phyloP scores from a whole-genome alignment of 2,329 filamentous ascomycete genomes.

The Stemphylium lycopersici region DNA sequence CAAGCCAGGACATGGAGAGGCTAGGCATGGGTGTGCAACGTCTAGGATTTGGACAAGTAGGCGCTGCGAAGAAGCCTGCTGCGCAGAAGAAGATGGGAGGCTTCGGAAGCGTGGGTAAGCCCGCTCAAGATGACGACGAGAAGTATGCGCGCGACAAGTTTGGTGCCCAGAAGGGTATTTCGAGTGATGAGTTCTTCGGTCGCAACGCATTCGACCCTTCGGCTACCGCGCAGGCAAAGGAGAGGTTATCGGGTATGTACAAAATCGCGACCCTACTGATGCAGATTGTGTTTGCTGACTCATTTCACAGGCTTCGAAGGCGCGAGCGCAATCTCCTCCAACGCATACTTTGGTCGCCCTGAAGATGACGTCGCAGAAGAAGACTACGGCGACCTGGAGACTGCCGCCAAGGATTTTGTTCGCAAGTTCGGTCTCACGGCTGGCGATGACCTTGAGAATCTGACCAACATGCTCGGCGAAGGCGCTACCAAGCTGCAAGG shows the following conservation, averaged over 20 bases:
- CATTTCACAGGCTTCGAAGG: constrained; percentile 76
- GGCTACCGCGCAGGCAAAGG: constrained; percentile 83
- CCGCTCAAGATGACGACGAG: constrained; percentile 73
- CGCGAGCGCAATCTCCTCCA: constrained; percentile 89
- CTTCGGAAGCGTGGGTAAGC: constrained; percentile 85
- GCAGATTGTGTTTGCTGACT: constrained; percentile 5
- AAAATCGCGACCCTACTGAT: background rate
- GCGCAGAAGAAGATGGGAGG: constrained; percentile 79
- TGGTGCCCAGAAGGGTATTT: constrained; percentile 91
- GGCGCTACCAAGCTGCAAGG: constrained; percentile 83
- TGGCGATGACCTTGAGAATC: constrained; percentile 92
- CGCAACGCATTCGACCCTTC: constrained; percentile 83
- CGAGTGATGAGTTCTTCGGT: constrained; percentile 97
- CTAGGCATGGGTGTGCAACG: constrained; percentile 86
- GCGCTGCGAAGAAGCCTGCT: constrained; percentile 62
- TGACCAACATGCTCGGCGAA: constrained; percentile 82
- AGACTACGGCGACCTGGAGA: constrained; percentile 88
- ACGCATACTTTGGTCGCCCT: constrained; percentile 94
- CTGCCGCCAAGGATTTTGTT: constrained; percentile 94
- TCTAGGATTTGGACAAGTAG: constrained; percentile 87
- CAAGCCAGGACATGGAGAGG: constrained; percentile 80
- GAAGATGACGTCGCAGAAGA: constrained; percentile 76
- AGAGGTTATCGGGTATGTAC: constrained; percentile 70
- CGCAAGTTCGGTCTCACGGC: constrained; percentile 94
- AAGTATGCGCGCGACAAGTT: constrained; percentile 88